These are phyloP conservation scores for Boletus tylopilopsis DNA, from an alignment of 768 basidiomycete species.

Conservation along the genomic window DNA sequence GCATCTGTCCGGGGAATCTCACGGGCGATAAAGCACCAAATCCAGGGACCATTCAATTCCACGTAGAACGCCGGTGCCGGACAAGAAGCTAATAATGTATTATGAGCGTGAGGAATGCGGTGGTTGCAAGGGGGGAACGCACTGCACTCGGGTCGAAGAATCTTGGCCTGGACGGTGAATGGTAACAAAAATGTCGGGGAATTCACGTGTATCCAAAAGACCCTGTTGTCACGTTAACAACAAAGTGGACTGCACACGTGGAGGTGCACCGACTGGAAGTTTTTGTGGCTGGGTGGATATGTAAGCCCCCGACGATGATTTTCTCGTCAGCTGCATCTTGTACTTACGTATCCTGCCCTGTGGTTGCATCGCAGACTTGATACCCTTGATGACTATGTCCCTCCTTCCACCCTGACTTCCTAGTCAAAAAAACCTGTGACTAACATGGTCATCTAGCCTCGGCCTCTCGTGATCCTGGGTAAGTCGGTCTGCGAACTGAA, in stretches of 20 bases:
- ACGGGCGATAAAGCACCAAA: conserved; percentile 45
- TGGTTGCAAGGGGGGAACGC: conserved; percentile 20
- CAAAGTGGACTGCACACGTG: conserved; percentile 6
- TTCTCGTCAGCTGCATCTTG: too few relatives aligned
- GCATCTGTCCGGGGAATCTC: conserved; percentile 31
- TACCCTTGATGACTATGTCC: too few relatives aligned
- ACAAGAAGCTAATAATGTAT: conserved; percentile 35
- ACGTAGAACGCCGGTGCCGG: conserved; percentile 44
- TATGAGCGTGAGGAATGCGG: background rate
- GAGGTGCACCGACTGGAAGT: too few relatives aligned
- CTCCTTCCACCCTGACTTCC: too few relatives aligned
- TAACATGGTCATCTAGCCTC: too few relatives aligned
- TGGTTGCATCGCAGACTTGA: too few relatives aligned
- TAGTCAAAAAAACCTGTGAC: too few relatives aligned
- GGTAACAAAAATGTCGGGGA: conserved; percentile 50
- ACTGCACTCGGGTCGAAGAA: conserved; percentile 65
- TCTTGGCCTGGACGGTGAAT: conserved; percentile 62
- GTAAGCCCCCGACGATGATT: too few relatives aligned
- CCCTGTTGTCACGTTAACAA: conserved; percentile 29
- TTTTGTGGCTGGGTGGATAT: too few relatives aligned
- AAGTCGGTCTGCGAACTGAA: conserved; percentile 34
- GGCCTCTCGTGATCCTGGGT: conserved; percentile 34
- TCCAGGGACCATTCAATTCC: conserved; percentile 52
- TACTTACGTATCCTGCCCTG: too few relatives aligned
- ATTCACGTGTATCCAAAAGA: conserved; percentile 39